Evolutionary conservation across 1,284 basidiomycete species (phyloP), one percentile per base, ranked within the genome.

Genomic region (Cryptococcus sp.): DNA sequence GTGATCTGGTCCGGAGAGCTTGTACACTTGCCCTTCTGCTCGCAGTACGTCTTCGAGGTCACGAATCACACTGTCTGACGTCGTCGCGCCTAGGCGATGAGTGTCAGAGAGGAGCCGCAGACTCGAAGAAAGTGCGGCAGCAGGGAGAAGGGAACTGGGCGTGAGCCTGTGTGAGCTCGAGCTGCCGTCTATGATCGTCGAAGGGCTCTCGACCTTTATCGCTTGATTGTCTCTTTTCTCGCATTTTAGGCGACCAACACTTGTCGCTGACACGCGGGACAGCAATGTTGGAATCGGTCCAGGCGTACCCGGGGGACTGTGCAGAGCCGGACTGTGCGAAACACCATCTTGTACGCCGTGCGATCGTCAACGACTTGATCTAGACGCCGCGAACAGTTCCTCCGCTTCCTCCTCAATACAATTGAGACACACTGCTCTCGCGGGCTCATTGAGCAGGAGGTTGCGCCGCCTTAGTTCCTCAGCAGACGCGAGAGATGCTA

Each of bases 1-100:
- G 54, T 66, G 64, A 51, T 57, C 61, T 10, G 64, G 62, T 6
- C 61, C 55, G n/a, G 54, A 54, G 30, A 57, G 60, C 30, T 40
- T 22, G 50, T 66, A 66, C 17, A 66, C 51, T 57, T 66, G 63
- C 38, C 54, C 54, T 48, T 64, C 64, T 23, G 62, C 62, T 41
- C 64, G 59, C 23, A 66, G 46, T 16, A 66, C 40, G 17, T 62
- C 64, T n/a, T 66, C 62, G 52, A 66, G 62, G 10, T 59, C 60
- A 35, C 52, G 35, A 19, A 57, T 47, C 6, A 66, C 57, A 8
- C 62, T 66, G 7, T 66, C 64, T 11, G 62, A 46, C 17, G 53
- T 57, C 6, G 64, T 62, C n/a, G 2, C 30, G 30, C 30, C 30
- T 35, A 35, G 13, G 30, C 30, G 13, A 61, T 45, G 7, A 62